phyloP scores from a whole-genome alignment of 257 asterid species.

The Solanum ossicruentum region DNA sequence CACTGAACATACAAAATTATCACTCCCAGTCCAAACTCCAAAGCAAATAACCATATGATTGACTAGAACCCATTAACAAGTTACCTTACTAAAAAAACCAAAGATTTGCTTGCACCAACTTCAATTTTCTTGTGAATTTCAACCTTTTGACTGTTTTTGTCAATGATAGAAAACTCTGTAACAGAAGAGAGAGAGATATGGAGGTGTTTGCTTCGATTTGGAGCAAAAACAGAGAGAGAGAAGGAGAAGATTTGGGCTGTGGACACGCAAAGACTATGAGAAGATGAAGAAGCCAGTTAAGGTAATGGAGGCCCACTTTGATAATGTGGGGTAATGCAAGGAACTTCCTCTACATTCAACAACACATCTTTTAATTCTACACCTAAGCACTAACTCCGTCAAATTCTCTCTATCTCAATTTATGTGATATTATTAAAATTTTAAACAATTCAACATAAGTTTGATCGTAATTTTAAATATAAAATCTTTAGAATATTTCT shows the following conservation, averaged over 20 bases:
- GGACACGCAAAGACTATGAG: constrained; percentile 36
- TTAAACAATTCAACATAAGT: fast-evolving
- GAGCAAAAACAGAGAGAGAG: constrained; percentile 21
- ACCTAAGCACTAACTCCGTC: neutral
- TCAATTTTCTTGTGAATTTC: neutral
- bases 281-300: constrained; percentile 11
- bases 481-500: neutral
- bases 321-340: neutral
- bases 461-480: fast-evolving
- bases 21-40: neutral
- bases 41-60: neutral
- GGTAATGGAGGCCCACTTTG: constrained; percentile 43
- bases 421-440: neutral
- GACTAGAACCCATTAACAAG: neutral
- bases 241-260: constrained; percentile 16
- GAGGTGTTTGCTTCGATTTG: constrained; percentile 25
- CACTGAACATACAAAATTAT: neutral
- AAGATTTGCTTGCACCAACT: neutral
- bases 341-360: neutral
- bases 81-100: neutral
- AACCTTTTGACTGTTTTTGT: neutral
- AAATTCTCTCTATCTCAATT: fast-evolving
- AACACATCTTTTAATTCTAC: constrained; percentile 10
- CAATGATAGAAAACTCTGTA: neutral
- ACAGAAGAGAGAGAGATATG: neutral